Evolutionary conservation across 2,329 filamentous ascomycete genomes (phyloP).

Genomic region (Aspergillus sp.): DNA sequence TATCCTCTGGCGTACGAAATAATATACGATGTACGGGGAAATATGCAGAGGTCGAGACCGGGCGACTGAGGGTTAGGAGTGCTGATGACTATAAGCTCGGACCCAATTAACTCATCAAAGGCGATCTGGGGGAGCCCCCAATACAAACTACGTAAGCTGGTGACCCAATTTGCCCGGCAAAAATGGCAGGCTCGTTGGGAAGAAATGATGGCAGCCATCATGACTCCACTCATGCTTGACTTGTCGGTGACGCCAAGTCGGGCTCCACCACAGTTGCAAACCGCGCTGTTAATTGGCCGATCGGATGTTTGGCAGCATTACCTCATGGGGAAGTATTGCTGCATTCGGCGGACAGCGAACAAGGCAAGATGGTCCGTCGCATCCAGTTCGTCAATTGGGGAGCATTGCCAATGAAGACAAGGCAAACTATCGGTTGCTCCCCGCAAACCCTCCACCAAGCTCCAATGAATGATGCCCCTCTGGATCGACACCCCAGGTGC

Average conservation of each 20-base stretch:
- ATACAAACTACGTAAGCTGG: too few species aligned
- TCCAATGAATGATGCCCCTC: neutral
- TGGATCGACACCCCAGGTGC: neutral
- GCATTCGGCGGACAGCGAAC: neutral
- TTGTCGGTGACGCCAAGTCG: neutral
- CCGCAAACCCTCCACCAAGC: neutral
- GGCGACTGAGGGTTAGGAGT: too few species aligned
- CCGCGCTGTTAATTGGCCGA: neutral
- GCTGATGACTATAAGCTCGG: too few species aligned
- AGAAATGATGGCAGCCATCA: neutral
- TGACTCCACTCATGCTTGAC: neutral
- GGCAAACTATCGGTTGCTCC: neutral
- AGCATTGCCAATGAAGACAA: neutral
- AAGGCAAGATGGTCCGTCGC: neutral
- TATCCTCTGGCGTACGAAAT: too few species aligned
- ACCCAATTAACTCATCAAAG: too few species aligned
- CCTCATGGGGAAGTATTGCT: neutral
- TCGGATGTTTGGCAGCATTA: neutral
- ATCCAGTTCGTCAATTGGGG: neutral
- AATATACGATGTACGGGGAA: too few species aligned
- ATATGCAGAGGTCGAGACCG: too few species aligned
- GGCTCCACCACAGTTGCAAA: neutral
- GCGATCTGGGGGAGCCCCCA: rapidly evolving
- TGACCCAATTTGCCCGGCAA: rapidly evolving
- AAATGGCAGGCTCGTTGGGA: neutral